Percentiles rank a stretch among this genome's conserved stretches.
Conservation (phyloP, 2,329 filamentous ascomycete species). For the Endoconidiophora laricicola region DNA sequence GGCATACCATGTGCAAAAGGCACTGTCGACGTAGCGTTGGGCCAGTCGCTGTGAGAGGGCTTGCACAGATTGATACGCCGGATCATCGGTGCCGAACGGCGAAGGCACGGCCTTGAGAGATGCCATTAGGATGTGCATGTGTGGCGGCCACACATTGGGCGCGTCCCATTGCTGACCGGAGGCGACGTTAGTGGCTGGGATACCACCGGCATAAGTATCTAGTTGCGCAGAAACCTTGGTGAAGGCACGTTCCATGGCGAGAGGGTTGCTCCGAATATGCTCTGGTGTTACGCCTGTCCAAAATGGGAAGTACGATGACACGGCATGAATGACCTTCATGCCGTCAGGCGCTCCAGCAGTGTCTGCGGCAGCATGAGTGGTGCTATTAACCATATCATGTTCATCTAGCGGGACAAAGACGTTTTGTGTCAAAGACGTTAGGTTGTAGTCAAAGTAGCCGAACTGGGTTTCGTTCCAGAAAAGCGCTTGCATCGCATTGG, state of each 20-base stretch:
- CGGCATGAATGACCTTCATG: slow-evolving; percentile 39
- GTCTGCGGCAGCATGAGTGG: slow-evolving; percentile 19
- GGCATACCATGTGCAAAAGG: slow-evolving; percentile 54
- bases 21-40: slow-evolving; percentile 49
- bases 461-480: slow-evolving; percentile 48
- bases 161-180: slow-evolving; percentile 55
- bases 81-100: slow-evolving; percentile 18
- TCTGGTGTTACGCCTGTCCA: slow-evolving; percentile 48
- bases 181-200: slow-evolving; percentile 43
- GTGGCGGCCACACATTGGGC: slow-evolving; percentile 53
- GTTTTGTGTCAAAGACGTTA: slow-evolving; percentile 39
- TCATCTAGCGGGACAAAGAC: slow-evolving; percentile 26
- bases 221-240: slow-evolving; percentile 36
- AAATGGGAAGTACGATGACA: slow-evolving; percentile 50
- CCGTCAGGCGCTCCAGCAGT: slow-evolving; percentile 31
- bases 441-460: slow-evolving; percentile 54
- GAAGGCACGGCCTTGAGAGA: slow-evolving; percentile 40
- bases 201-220: slow-evolving; percentile 34
- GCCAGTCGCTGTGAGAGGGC: slow-evolving; percentile 39
- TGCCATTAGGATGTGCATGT: slow-evolving; percentile 47
- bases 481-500: slow-evolving; percentile 43
- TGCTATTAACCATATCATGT: neutral
- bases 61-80: slow-evolving; percentile 36
- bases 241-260: slow-evolving; percentile 38
- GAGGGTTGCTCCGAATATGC: slow-evolving; percentile 39